These are phyloP conservation scores for Globisporangium spinosum DNA, from an alignment of 352 stramenopile genomes.

Conservation along the genomic window DNA sequence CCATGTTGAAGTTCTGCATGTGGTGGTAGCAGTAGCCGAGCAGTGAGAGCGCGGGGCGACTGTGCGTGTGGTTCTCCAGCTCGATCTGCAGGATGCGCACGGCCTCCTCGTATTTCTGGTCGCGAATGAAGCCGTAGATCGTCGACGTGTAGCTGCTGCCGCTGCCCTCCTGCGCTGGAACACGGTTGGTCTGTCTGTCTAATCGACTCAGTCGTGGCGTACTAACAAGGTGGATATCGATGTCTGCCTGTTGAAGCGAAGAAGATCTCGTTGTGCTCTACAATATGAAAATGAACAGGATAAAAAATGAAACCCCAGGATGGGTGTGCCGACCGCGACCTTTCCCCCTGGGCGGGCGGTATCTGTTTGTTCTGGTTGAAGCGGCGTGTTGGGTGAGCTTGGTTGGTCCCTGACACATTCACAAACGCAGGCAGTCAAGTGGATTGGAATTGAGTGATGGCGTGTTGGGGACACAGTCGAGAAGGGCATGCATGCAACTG, in stretches of 20 bases:
- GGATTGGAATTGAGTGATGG: not conserved
- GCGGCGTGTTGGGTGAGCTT: not conserved
- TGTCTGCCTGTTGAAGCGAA: not conserved
- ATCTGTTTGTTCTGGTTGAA: not conserved
- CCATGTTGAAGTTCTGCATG: constrained; percentile 90
- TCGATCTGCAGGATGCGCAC: constrained; percentile 91
- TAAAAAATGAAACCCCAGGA: not conserved
- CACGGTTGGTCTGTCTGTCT: constrained; percentile 24
- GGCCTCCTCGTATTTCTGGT: constrained; percentile 93
- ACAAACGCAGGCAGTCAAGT: not conserved
- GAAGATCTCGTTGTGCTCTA: not conserved
- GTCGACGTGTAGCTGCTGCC: constrained; percentile 89
- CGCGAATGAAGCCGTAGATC: constrained; percentile 94
- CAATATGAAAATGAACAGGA: not conserved
- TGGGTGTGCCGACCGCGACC: not conserved
- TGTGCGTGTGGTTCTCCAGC: constrained; percentile 92
- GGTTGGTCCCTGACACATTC: not conserved
- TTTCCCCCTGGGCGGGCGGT: not conserved
- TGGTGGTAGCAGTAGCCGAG: constrained; percentile 98
- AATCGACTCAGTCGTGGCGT: not conserved
- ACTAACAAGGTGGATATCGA: not conserved
- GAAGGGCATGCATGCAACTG: not conserved
- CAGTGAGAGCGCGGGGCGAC: constrained; percentile 89
- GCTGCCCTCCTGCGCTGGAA: constrained; percentile 63
- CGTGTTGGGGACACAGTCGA: not conserved